Conservation (phyloP, 164 flowering plant genomes). For the Berberis thunbergii region DNA sequence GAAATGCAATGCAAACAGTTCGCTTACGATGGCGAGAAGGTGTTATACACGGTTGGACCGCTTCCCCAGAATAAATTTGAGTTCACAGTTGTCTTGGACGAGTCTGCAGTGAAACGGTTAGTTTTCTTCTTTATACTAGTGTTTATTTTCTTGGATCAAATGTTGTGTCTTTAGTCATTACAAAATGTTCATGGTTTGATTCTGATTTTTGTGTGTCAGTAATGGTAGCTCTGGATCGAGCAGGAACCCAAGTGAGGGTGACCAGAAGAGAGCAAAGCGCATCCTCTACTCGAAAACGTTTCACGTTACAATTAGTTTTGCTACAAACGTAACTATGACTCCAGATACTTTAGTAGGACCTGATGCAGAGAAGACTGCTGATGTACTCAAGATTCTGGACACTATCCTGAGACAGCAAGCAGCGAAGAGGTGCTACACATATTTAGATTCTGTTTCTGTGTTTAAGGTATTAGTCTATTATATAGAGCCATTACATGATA, state of each 20-base stretch:
- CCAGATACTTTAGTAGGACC: conserved; percentile 37
- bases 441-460: not conserved
- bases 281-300: conserved; percentile 38
- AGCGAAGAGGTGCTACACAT: conserved; percentile 36
- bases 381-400: conserved; percentile 67
- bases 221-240: conserved; percentile 11
- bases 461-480: not conserved
- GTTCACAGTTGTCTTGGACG: conserved; percentile 59
- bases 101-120: conserved; percentile 36
- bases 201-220: conserved; percentile 7
- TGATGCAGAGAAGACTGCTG: conserved; percentile 37
- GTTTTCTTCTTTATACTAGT: conserved; percentile 2
- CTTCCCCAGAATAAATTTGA: conserved; percentile 49
- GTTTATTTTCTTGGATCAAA: not conserved
- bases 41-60: conserved; percentile 55
- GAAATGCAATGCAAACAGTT: conserved; percentile 49
- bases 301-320: conserved; percentile 46
- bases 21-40: conserved; percentile 72
- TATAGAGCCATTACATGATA: not conserved
- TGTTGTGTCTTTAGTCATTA: too few relatives aligned
- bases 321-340: conserved; percentile 49
- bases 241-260: conserved; percentile 28
- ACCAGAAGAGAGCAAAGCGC: conserved; percentile 41
- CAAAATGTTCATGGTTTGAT: too few relatives aligned
- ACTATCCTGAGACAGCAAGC: conserved; percentile 66